Evolutionary conservation across 2,329 filamentous ascomycete species (phyloP).

Genomic region (Fusarium humuli): DNA sequence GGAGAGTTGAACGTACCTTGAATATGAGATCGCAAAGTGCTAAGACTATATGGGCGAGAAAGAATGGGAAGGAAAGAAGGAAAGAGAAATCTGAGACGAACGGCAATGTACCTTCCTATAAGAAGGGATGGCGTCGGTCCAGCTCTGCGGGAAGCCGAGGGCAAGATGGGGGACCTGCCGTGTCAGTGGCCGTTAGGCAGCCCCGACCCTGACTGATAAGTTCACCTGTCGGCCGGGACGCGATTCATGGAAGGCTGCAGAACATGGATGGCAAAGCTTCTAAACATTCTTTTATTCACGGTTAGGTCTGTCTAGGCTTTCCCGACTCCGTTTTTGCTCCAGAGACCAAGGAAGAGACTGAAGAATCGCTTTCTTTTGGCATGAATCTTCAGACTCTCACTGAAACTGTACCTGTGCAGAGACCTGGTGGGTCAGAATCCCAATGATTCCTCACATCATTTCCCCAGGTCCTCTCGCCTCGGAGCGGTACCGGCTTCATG

Average conservation of each 20-base stretch:
- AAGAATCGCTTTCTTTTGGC: not conserved
- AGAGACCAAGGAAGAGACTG: not conserved
- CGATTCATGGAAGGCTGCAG: constrained; percentile 40
- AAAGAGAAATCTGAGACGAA: constrained; percentile 9
- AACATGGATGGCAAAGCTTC: constrained; percentile 19
- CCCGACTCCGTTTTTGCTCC: not conserved
- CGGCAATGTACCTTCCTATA: constrained; percentile 22
- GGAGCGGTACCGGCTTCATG: constrained; percentile 27
- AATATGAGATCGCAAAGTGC: constrained; percentile 10
- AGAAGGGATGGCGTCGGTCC: constrained; percentile 32
- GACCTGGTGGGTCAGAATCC: not conserved
- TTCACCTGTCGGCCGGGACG: constrained; percentile 6
- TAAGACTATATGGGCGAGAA: constrained; percentile 24
- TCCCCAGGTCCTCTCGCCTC: constrained; percentile 24
- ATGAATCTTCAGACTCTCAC: not conserved
- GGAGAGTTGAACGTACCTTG: constrained; percentile 36
- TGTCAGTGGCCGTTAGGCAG: constrained; percentile 27
- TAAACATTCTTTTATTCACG: not conserved
- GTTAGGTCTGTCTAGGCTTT: not conserved
- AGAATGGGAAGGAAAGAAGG: constrained; percentile 2
- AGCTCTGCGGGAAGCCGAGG: constrained; percentile 33
- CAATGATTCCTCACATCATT: constrained; percentile 22
- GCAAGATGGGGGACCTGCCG: constrained; percentile 25
- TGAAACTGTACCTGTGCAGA: not conserved
- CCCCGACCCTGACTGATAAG: constrained; percentile 18